Base-by-base conservation (phyloP, 805 yeast species). In the Candida peoriensis region DNA sequence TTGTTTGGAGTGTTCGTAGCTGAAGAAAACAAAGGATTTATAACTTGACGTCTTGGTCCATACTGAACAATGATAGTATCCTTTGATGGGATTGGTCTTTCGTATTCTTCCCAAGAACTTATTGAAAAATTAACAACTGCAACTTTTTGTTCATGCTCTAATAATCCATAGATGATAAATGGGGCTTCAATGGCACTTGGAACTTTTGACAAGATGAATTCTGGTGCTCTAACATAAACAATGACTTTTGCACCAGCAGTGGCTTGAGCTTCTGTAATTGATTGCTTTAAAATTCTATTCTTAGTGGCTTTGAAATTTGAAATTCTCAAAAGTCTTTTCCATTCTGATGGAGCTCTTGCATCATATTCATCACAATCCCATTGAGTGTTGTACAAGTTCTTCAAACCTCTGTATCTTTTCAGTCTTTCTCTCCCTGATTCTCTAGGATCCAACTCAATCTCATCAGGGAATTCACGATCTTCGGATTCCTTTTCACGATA, bases 401-500 rank as follows among this genome's bases (percentile, higher is more conserved):
- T 85, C 44, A 89, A 72, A 40, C 97, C 97, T 58, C 97, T 74
- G 60, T 87, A 90, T 42, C 88, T 74, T 20, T 68, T 61, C 38
- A 93, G 68, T 44, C 86, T 72, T 43, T 88, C 87, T 48, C 72
- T 73, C 8, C 85, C 97, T 5, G 82, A 71, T 44, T 74, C 89
- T 6, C 60, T 55, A 20, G 97, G 97, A 30, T 70, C 72, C 28
- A 93, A 63, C 57, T 93, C 97, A 37, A 90, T 63, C 62, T 93
- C 98, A 61, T 93, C 99, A 0, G 97, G 97, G 68, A 88, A 93
- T 50, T 89, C 96, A 23, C 76, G 70, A 55, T 87, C 97, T 36
- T 89, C 97, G 40, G 74, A 73, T 46, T 78, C 96, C 42, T 75
- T 59, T 25, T 68, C 68, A 47, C 93, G 75, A 63, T 70, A 88